phyloP scores from a whole-genome alignment of 2,329 filamentous ascomycete species.

The Geoglossum cookeanum region DNA sequence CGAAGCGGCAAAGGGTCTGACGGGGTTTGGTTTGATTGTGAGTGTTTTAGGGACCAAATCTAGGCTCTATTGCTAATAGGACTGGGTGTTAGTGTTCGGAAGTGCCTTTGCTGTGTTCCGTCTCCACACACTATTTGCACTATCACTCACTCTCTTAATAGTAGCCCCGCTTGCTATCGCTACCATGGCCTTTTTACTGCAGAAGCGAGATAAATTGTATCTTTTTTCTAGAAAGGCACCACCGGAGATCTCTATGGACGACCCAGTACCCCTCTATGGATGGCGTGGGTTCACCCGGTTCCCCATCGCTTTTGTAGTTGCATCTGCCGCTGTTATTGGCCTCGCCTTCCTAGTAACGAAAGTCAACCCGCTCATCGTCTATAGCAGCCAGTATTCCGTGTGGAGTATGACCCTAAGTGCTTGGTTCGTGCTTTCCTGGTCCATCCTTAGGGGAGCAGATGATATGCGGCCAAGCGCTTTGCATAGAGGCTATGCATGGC shows the following conservation, averaged over 20 bases:
- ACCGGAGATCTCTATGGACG: constrained; percentile 38
- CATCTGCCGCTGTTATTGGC: constrained; percentile 49
- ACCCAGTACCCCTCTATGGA: constrained; percentile 48
- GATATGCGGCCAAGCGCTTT: constrained; percentile 70
- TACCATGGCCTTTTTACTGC: constrained; percentile 40
- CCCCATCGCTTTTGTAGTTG: constrained; percentile 51
- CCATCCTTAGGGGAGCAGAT: constrained; percentile 58
- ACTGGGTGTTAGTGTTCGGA: constrained; percentile 41
- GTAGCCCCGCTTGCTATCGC: constrained; percentile 55
- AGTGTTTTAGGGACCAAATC: not conserved
- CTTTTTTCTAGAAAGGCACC: constrained; percentile 52
- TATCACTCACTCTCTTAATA: constrained; percentile 68
- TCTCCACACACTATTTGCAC: constrained; percentile 68
- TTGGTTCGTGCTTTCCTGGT: constrained; percentile 70
- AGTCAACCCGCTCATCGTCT: constrained; percentile 77
- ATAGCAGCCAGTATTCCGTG: constrained; percentile 72
- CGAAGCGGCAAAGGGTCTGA: constrained; percentile 45
- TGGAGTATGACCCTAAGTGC: constrained; percentile 75
- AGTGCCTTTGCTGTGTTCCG: constrained; percentile 58
- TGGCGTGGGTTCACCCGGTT: constrained; percentile 72
- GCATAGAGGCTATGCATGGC: constrained; percentile 57
- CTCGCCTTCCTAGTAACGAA: constrained; percentile 60
- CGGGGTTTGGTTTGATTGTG: constrained; percentile 73
- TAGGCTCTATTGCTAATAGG: not conserved
- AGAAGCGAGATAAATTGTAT: constrained; percentile 66